Evolutionary conservation across 2,329 filamentous ascomycete species (phyloP).

Genomic region (Aspergillus oerlinghausenensis): DNA sequence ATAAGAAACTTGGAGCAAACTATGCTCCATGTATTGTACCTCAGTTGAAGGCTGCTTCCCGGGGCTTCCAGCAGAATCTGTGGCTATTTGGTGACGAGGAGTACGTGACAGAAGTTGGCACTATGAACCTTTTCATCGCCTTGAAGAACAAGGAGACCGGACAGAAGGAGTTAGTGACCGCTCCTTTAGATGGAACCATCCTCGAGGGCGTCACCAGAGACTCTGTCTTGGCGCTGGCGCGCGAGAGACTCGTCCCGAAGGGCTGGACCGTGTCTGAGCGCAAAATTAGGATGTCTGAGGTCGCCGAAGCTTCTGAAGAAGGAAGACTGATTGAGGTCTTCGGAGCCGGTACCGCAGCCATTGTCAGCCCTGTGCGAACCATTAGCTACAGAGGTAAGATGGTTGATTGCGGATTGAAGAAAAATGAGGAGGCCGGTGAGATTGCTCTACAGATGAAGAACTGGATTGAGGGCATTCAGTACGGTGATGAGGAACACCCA

Average conservation of each 20-base stretch:
- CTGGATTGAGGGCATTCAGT: constrained; percentile 95
- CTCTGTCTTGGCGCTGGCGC: constrained; percentile 79
- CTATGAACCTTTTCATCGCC: constrained; percentile 96
- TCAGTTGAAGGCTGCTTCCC: constrained; percentile 82
- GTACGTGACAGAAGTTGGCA: constrained; percentile 94
- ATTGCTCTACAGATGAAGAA: constrained; percentile 83
- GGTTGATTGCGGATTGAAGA: constrained; percentile 76
- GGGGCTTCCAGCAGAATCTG: constrained; percentile 95
- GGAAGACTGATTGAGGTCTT: constrained; percentile 90
- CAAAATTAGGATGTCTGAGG: constrained; percentile 85
- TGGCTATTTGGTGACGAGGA: constrained; percentile 97
- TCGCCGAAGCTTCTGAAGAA: constrained; percentile 75
- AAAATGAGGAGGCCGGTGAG: constrained; percentile 80
- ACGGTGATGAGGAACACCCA: constrained; percentile 84
- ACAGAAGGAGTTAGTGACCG: constrained; percentile 88
- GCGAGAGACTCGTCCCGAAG: constrained; percentile 74
- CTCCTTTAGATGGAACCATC: constrained; percentile 93
- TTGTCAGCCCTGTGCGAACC: constrained; percentile 82
- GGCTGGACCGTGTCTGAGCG: constrained; percentile 87
- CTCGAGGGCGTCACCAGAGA: constrained; percentile 92
- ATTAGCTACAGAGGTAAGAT: constrained; percentile 83
- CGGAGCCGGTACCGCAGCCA: constrained; percentile 86
- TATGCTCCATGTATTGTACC: constrained; percentile 99
- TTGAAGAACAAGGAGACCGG: constrained; percentile 82
- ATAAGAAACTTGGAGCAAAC: constrained; percentile 98